Evolutionary conservation across 176 grass and related monocot species (phyloP).

Genomic region (Chloris gayana): DNA sequence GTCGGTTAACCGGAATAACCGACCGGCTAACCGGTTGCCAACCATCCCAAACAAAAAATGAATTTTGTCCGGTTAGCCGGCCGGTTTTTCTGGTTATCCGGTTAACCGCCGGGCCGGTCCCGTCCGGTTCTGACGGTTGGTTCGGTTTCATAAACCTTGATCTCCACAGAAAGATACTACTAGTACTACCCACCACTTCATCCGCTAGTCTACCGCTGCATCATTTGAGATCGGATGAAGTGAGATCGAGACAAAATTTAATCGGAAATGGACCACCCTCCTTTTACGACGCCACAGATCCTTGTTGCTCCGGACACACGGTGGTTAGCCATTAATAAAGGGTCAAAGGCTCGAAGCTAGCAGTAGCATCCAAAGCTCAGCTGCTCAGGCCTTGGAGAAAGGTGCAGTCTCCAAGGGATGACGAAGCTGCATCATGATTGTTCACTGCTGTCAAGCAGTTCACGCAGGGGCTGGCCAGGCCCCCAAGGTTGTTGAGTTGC

Average conservation of each 20-base stretch:
- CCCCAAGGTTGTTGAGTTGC: slow-evolving; percentile 39
- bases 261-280: slow-evolving; percentile 17
- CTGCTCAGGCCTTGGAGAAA: too few species aligned
- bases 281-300: slow-evolving; percentile 2
- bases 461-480: background rate
- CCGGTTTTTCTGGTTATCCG: too few species aligned
- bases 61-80: too few species aligned
- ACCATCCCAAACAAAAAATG: too few species aligned
- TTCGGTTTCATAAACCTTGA: background rate
- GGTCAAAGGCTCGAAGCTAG: slow-evolving; percentile 29
- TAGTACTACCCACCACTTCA: too few species aligned
- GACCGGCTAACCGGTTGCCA: too few species aligned
- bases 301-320: background rate
- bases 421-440: slow-evolving; percentile 42
- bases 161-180: background rate
- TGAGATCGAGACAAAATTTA: slow-evolving; percentile 21
- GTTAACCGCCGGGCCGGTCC: too few species aligned
- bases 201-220: background rate
- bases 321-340: slow-evolving; percentile 52
- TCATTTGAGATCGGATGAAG: slow-evolving; percentile 25
- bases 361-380: slow-evolving; percentile 46
- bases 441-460: slow-evolving; percentile 46
- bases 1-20: too few species aligned
- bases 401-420: slow-evolving; percentile 10
- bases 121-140: too few species aligned